Evolutionary conservation across 345 rosid genomes (phyloP).

Genomic region (Laguncularia racemosa): DNA sequence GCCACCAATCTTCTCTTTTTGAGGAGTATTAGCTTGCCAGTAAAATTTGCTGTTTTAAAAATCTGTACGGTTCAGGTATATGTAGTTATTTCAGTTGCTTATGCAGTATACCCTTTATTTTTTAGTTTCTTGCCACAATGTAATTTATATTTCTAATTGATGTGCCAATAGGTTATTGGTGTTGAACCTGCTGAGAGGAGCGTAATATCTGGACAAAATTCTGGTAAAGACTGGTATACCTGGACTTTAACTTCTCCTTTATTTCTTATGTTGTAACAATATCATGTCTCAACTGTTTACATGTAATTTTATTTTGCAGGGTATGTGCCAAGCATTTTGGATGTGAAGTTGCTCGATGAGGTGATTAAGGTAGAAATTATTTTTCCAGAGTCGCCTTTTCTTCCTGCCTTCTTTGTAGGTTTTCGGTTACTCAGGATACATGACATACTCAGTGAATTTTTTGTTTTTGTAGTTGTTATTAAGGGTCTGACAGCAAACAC

Average conservation of each 20-base stretch:
- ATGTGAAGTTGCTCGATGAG: slow-evolving; percentile 81
- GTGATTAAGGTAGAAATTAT: slow-evolving; percentile 54
- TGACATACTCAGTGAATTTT: too few relatives aligned
- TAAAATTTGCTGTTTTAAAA: too few relatives aligned
- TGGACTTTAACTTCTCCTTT: not conserved
- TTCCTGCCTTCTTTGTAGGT: not conserved
- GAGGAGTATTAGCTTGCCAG: too few relatives aligned
- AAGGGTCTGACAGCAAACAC: too few relatives aligned
- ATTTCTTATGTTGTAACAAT: slow-evolving; percentile 4
- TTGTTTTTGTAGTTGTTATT: too few relatives aligned
- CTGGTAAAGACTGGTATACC: slow-evolving; percentile 34
- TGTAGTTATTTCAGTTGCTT: too few relatives aligned
- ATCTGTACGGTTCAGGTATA: too few relatives aligned
- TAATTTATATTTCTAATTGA: not conserved
- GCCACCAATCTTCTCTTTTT: too few relatives aligned
- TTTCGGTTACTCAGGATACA: too few relatives aligned
- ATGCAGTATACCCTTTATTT: not conserved
- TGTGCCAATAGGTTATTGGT: slow-evolving; percentile 56
- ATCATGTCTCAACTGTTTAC: slow-evolving; percentile 2
- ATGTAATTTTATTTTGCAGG: slow-evolving; percentile 38
- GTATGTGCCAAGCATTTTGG: slow-evolving; percentile 66
- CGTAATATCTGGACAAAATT: slow-evolving; percentile 73
- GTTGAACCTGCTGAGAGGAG: slow-evolving; percentile 98
- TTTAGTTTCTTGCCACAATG: too few relatives aligned
- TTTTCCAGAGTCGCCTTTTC: not conserved